Base-by-base conservation (phyloP, 306 rosid genomes). In the Malus sieversii region DNA sequence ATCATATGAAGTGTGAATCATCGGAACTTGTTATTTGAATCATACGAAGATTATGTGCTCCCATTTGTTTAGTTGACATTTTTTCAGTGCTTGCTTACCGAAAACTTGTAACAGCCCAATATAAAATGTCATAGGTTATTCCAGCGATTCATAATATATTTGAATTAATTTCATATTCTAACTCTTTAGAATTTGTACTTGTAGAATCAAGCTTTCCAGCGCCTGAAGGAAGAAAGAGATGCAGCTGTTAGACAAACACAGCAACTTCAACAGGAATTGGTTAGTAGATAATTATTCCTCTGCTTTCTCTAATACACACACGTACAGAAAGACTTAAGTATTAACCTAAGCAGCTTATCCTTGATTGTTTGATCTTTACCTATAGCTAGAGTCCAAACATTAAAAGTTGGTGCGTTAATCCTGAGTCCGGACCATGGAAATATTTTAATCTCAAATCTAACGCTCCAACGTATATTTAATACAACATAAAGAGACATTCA, bases 221-320 rank as follows among this genome's bases (percentile, higher is more conserved):
- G 66, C 53, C 74, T 92, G 84, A 89, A 85, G 85, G 99, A 89
- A 82, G 99, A 95, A 84, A 90, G 88, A 83, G 99, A 95, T 74
- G 80, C 82, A 22, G 91, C 93, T 76, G 80, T 81, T 55, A 87
- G 86, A 79, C 97, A 86, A 80, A 90, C 93, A 15, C 85, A 86
- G 70, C 88, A 84, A 74, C 95, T 95, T 78, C 97, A 87, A 82
- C 96, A 85, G 78, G 97, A 95, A 85, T 83, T 92, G 97, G 99
- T 95, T 66, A 79, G 86, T 33, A 33, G 35, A 52, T 14, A 48
- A 5, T 61, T 38, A 2, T 60, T 44, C 32, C 35, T 77, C 32
- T 75, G 77, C 77, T 58, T 23, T 61, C 23, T 67, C 32, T 55
- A 13, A 7, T 57, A 35, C 60, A 3, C 22, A 45, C 44, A 27